phyloP scores from a whole-genome alignment of 75 land plant genomes.

The Cryptomeria japonica region DNA sequence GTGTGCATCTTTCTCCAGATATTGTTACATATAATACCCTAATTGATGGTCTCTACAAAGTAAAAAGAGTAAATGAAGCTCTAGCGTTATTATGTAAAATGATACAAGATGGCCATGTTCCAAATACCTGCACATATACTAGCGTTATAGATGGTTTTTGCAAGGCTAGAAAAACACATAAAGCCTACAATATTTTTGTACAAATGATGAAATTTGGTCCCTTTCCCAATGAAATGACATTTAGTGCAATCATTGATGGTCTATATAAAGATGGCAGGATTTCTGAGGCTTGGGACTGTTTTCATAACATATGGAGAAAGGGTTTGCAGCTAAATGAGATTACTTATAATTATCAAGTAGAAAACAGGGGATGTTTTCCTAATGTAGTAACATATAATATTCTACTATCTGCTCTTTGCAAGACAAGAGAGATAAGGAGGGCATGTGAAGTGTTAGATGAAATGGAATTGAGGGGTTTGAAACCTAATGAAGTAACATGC shows the following conservation, averaged over 20 bases:
- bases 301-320: constrained; percentile 2
- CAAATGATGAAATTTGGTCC: constrained; percentile 9
- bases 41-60: constrained; percentile 7
- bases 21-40: constrained; percentile 8
- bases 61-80: neutral
- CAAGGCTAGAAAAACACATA: constrained; percentile 8
- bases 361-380: constrained; percentile 49
- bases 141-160: constrained; percentile 14
- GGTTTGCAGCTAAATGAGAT: neutral
- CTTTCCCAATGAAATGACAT: constrained; percentile 8
- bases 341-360: neutral
- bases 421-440: constrained; percentile 35
- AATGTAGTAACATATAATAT: constrained; percentile 42
- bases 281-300: constrained; percentile 30
- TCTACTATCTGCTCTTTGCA: constrained; percentile 58
- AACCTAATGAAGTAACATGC: constrained; percentile 65
- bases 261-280: constrained; percentile 36
- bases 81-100: neutral
- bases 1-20: neutral
- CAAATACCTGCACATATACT: constrained; percentile 11
- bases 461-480: constrained; percentile 23
- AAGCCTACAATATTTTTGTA: constrained; percentile 11
- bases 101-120: neutral
- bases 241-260: constrained; percentile 6
- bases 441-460: constrained; percentile 21